A percentile compares a stretch with the other conserved stretches of the same genome.
Evolutionary conservation across 306 rosid species (phyloP).

Genomic region (Inga oerstediana): DNA sequence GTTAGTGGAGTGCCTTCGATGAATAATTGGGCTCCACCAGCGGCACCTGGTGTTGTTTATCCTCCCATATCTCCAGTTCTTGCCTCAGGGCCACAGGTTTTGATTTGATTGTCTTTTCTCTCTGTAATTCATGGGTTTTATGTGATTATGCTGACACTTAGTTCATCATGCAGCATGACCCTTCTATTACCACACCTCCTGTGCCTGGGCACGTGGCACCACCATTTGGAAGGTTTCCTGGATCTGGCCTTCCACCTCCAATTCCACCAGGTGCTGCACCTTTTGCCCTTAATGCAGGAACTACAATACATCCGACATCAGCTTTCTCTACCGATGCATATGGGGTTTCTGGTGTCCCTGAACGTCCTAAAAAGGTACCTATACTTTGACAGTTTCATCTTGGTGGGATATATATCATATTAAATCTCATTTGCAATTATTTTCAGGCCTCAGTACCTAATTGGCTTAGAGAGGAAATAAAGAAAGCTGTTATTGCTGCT

Average conservation of each 20-base stretch:
- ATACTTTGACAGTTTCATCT: constrained; percentile 22
- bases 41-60: constrained; percentile 66
- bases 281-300: constrained; percentile 61
- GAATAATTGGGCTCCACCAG: constrained; percentile 68
- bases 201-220: constrained; percentile 65
- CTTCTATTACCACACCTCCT: constrained; percentile 57
- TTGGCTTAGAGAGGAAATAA: constrained; percentile 97
- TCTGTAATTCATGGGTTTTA: background rate
- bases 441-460: constrained; percentile 91
- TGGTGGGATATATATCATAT: constrained; percentile 26
- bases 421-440: constrained; percentile 33
- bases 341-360: constrained; percentile 75
- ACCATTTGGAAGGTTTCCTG: constrained; percentile 87
- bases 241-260: constrained; percentile 62
- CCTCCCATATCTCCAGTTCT: constrained; percentile 62
- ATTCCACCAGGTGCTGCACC: constrained; percentile 64
- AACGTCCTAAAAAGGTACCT: constrained; percentile 92
- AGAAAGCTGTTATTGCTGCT: constrained; percentile 76
- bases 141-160: constrained; percentile 41
- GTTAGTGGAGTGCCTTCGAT: constrained; percentile 48
- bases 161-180: constrained; percentile 71
- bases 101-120: constrained; percentile 23
- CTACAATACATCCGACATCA: constrained; percentile 59
- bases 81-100: constrained; percentile 84
- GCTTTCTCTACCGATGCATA: constrained; percentile 78